Evolutionary conservation across 768 basidiomycete genomes (phyloP).

Genomic region (Lanmaoa rubissima): DNA sequence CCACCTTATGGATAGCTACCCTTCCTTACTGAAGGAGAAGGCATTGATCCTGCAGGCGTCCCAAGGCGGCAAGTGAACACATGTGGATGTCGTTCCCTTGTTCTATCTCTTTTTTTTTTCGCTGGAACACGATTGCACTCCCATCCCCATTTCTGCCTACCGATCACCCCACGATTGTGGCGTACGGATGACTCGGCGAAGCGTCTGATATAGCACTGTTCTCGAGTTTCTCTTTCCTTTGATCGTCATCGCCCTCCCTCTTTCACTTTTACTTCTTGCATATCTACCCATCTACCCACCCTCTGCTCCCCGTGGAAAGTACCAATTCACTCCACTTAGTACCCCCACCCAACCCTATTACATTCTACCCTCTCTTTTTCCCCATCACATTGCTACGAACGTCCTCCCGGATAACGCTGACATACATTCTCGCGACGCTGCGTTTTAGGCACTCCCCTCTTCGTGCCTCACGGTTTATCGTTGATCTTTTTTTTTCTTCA

Average conservation of each 20-base stretch:
- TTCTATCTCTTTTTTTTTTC: not conserved
- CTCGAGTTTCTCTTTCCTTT: slow-evolving; percentile 1
- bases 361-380: not conserved
- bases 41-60: slow-evolving; percentile 35
- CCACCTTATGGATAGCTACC: slow-evolving; percentile 86
- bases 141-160: not conserved
- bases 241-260: not conserved
- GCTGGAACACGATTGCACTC: not conserved
- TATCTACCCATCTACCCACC: slow-evolving; percentile 9
- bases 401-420: slow-evolving; percentile 6
- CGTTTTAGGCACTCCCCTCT: not conserved
- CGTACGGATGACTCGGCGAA: not conserved
- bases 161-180: not conserved
- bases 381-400: slow-evolving; percentile 7
- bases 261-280: slow-evolving; percentile 2
- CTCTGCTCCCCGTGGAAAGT: slow-evolving; percentile 8
- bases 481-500: not conserved
- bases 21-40: slow-evolving; percentile 79
- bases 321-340: slow-evolving; percentile 1
- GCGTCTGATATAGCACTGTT: not conserved
- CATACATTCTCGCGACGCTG: not conserved
- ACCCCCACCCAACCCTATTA: not conserved
- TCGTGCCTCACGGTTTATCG: not conserved
- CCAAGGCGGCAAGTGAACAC: slow-evolving; percentile 26
- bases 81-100: not conserved